phyloP scores from a whole-genome alignment of 2,329 filamentous ascomycete species.

The Teratosphaeriaceae sp. region DNA sequence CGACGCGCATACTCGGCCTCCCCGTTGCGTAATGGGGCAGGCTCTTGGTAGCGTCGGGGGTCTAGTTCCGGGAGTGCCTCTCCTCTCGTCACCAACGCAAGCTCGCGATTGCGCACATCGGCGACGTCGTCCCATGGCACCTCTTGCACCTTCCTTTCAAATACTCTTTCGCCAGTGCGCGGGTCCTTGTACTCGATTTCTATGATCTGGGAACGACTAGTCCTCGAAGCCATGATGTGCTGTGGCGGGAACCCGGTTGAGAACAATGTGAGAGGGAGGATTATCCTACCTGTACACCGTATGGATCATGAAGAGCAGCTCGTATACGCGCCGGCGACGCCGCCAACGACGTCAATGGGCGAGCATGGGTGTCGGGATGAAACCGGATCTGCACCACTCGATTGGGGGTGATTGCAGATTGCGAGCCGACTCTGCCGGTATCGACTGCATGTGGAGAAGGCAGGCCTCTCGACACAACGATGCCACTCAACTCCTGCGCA shows the following conservation, averaged over 20 bases:
- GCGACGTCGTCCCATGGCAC: constrained; percentile 11
- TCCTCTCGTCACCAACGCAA: constrained; percentile 6
- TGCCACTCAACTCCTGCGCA: no score
- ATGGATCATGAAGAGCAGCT: neutral
- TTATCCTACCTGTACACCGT: neutral
- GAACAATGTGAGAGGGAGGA: neutral
- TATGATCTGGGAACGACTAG: constrained; percentile 2
- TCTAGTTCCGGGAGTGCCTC: neutral
- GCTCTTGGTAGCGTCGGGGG: neutral
- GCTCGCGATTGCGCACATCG: constrained; percentile 8
- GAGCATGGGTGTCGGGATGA: no score
- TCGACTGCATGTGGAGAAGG: no score
- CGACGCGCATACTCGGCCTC: neutral
- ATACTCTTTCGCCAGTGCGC: constrained; percentile 3
- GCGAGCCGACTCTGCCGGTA: no score
- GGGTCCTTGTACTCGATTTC: constrained; percentile 11
- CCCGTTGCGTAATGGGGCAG: neutral
- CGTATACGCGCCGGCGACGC: neutral
- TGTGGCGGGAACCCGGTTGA: neutral
- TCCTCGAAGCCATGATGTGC: neutral
- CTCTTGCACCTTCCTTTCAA: constrained; percentile 10
- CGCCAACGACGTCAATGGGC: neutral
- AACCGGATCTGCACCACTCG: no score
- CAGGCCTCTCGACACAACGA: no score
- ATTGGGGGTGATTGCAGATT: no score